A percentile compares a stretch with the other conserved stretches of the same genome.
Evolutionary conservation across 257 asterid species (phyloP).

Genomic region (Echium plantagineum): DNA sequence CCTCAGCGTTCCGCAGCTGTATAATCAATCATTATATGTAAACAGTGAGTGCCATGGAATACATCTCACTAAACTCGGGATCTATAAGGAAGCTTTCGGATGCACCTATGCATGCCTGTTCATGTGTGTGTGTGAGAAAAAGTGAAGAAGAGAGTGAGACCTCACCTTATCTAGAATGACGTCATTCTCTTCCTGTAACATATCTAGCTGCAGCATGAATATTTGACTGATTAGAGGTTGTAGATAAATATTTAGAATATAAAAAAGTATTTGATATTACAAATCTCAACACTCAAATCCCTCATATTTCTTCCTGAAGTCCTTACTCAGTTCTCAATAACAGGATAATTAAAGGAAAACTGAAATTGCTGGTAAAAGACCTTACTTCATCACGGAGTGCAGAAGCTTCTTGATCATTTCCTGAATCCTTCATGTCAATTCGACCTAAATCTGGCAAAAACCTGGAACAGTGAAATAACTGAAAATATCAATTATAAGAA

Average conservation of each 20-base stretch:
- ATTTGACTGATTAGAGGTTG: conserved; percentile 11
- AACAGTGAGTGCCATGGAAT: neutral
- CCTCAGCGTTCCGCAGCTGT: conserved; percentile 90
- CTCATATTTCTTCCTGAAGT: neutral
- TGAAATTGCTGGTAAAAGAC: conserved; percentile 2
- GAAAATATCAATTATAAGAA: conserved; percentile 5
- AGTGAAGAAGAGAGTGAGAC: conserved; percentile 4
- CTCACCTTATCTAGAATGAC: conserved; percentile 72
- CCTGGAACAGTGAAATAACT: conserved; percentile 38
- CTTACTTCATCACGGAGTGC: conserved; percentile 96
- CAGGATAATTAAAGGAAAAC: conserved; percentile 11
- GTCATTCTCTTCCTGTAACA: conserved; percentile 94
- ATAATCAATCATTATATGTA: conserved; percentile 24
- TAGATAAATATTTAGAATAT: conserved; percentile 7
- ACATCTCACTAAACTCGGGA: neutral
- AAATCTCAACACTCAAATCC: neutral
- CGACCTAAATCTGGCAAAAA: conserved; percentile 56
- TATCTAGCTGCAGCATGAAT: conserved; percentile 72
- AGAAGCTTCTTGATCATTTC: conserved; percentile 67
- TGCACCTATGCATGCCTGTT: neutral
- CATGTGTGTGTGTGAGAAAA: neutral
- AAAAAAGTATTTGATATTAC: too few species aligned
- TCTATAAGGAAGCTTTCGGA: neutral
- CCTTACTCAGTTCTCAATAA: conserved; percentile 3
- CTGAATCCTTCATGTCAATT: conserved; percentile 51